Percentiles rank a stretch among this genome's conserved stretches.
Conservation (phyloP, 1,139 yeast genomes). For the Saccharomycopsis phalli region DNA sequence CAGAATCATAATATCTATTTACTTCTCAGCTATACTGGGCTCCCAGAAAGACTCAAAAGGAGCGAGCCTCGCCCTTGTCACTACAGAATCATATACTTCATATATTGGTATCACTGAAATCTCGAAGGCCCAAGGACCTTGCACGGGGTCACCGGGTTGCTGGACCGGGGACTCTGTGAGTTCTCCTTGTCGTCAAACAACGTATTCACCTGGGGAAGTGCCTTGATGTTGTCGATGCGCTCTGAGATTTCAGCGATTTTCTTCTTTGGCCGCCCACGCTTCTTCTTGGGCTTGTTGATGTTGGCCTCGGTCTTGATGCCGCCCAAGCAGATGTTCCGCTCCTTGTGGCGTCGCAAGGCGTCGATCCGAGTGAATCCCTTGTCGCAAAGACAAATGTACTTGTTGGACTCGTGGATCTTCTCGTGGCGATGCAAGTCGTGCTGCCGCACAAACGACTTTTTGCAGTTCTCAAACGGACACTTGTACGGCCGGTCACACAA, state of each 20-base stretch:
- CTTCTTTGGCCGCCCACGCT: constrained; percentile 26
- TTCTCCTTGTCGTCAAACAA: constrained; percentile 18
- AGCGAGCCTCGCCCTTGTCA: too few relatives aligned
- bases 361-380: constrained; percentile 85
- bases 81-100: too few relatives aligned
- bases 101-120: too few relatives aligned
- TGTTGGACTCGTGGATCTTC: constrained; percentile 67
- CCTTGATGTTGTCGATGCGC: neutral
- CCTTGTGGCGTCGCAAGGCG: constrained; percentile 75
- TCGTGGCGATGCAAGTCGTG: constrained; percentile 90
- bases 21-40: too few relatives aligned
- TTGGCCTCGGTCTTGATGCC: constrained; percentile 39
- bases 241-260: too few relatives aligned
- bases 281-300: constrained; percentile 26
- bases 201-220: too few relatives aligned
- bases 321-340: constrained; percentile 70
- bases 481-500: constrained; percentile 83
- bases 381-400: constrained; percentile 80
- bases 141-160: constrained; percentile 13
- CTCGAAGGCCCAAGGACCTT: constrained; percentile 2
- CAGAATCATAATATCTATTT: too few relatives aligned
- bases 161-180: constrained; percentile 8
- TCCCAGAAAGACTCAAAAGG: too few relatives aligned
- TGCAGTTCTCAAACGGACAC: constrained; percentile 48
- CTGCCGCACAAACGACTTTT: constrained; percentile 71